Evolutionary conservation across 164 flowering plant genomes (phyloP).

Genomic region (Sedum album): DNA sequence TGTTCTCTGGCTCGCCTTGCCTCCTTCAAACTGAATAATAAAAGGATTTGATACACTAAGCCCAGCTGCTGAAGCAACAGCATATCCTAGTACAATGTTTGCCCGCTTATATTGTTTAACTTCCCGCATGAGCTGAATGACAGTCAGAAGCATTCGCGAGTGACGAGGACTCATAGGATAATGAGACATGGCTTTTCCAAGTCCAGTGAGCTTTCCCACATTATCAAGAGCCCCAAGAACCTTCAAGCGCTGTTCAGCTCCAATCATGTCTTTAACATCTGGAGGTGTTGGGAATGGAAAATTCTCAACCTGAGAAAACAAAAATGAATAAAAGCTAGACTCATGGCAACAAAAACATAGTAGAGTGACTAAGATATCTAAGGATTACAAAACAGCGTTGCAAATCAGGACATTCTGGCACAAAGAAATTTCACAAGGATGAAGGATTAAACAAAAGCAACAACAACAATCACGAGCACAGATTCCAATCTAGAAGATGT

Average conservation of each 20-base stretch:
- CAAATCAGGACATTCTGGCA: too few relatives aligned
- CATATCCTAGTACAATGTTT: conserved; percentile 68
- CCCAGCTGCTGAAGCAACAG: conserved; percentile 83
- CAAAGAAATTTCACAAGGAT: too few relatives aligned
- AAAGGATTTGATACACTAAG: conserved; percentile 81
- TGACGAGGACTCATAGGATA: conserved; percentile 98
- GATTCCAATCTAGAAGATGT: not conserved
- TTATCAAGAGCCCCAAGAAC: conserved; percentile 75
- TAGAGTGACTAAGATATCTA: too few relatives aligned
- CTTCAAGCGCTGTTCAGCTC: conserved; percentile 79
- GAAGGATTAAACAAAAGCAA: not conserved
- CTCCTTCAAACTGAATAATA: conserved; percentile 41
- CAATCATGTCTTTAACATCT: conserved; percentile 42
- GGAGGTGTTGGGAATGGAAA: conserved; percentile 49
- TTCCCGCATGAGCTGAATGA: conserved; percentile 52
- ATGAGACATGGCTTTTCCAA: conserved; percentile 85
- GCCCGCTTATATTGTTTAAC: conserved; percentile 33
- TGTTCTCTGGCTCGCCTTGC: conserved; percentile 15
- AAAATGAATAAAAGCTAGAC: too few relatives aligned
- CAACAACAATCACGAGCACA: not conserved
- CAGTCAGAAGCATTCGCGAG: conserved; percentile 90
- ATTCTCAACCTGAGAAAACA: too few relatives aligned
- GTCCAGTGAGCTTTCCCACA: conserved; percentile 55
- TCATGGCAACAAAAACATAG: too few relatives aligned
- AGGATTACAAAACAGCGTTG: too few relatives aligned